Base-by-base conservation (phyloP, 192 early-diverging fungal species). In the Podila verticillata region DNA sequence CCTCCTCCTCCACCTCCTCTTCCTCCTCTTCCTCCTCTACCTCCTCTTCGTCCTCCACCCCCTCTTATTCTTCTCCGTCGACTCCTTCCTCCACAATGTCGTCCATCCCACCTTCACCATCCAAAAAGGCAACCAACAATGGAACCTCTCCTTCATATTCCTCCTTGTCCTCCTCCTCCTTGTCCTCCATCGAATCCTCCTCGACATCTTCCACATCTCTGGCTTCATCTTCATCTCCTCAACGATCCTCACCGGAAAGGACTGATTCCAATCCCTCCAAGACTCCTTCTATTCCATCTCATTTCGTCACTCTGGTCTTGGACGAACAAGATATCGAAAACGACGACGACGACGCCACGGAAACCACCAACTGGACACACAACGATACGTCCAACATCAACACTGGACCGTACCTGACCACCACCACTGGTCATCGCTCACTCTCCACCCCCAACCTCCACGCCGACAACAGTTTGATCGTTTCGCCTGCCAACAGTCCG, bases 311-410 rank as follows among this genome's bases (percentile, higher is more conserved):
- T 12, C 58, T 60, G 15, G 17, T 26, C 9, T 2, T 31, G 3
- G 29, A 32, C 58, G 58, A 30, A 28, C 22, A 60, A 28, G 12
- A 60, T 60, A 28, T 60, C 15, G 30, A 60, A 6, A 30, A 60
- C 20, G 58, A 60, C 58, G 58, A 60, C 58, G 58, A 60, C 51
- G 51, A 54, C 58, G 30, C 30, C 58, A 54, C n/a, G n/a, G 29
- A 60, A 17, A 60, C 8, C 12, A 60, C 15, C 58, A 60, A 60
- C 17, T 19, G 58, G 15, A 32, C 22, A 19, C 22, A 60, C 4
- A 60, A 28, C 29, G 26, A 54, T 19, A 19, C 58, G 5, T 6
- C 54, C 54, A 26, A 47, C n/a, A 17, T 54, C 51, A 24, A 26
- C 51, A 54, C 30, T 60, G 29, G 58, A 19, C 58, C 58, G 12